Conservation (phyloP, 225 moss, liverwort and hornwort genomes). For the Polytrichum formosum region DNA sequence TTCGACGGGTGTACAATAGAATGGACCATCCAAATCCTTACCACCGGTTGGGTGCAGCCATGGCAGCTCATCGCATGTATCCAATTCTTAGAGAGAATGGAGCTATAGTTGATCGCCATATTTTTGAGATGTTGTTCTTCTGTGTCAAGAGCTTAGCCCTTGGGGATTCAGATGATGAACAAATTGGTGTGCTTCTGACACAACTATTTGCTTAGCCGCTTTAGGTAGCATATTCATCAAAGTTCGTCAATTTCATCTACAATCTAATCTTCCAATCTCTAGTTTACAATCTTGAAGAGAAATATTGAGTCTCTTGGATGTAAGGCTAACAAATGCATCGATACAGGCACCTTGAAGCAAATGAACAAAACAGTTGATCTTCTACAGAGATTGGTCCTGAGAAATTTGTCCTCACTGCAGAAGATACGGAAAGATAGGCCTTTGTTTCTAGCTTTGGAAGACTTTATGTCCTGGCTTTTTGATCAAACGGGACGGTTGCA, state of each 20-base stretch:
- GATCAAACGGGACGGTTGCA: conserved; percentile 65
- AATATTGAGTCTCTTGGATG: not conserved
- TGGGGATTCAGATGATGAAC: conserved; percentile 74
- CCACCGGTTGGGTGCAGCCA: conserved; percentile 81
- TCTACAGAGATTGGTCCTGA: conserved; percentile 69
- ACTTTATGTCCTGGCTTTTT: conserved; percentile 76
- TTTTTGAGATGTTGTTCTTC: conserved; percentile 84
- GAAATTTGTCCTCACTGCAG: conserved; percentile 57
- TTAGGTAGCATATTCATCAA: too few relatives aligned
- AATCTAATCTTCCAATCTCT: too few relatives aligned
- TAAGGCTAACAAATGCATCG: conserved; percentile 6
- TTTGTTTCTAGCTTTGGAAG: conserved; percentile 57
- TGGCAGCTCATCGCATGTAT: conserved; percentile 84
- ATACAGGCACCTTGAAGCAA: conserved; percentile 81
- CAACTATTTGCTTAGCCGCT: too few relatives aligned
- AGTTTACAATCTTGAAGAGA: not conserved
- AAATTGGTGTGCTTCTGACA: conserved; percentile 52
- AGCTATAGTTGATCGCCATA: conserved; percentile 77
- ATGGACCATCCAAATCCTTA: conserved; percentile 98
- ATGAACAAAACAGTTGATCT: conserved; percentile 73
- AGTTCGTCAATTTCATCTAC: too few relatives aligned
- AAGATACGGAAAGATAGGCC: conserved; percentile 65
- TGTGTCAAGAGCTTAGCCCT: conserved; percentile 86
- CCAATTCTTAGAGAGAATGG: conserved; percentile 76
- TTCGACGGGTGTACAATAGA: conserved; percentile 82